Percentiles rank a stretch among this genome's conserved stretches.
phyloP scores from a whole-genome alignment of 805 yeast species.

The Yamadazyma philogaea region DNA sequence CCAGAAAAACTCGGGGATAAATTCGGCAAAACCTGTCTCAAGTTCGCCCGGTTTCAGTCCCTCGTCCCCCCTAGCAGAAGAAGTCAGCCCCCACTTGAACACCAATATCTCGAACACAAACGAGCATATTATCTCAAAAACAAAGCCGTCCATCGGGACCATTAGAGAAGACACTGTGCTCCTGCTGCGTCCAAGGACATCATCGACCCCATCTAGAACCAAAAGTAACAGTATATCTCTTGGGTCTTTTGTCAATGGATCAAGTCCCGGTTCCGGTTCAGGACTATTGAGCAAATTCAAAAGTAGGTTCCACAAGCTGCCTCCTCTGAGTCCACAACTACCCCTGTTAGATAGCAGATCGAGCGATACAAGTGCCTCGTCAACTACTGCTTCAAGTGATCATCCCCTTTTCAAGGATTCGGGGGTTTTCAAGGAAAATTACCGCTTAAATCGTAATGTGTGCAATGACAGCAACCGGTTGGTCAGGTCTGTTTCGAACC shows the following conservation, averaged over 20 bases:
- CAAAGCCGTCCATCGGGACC: slow-evolving; percentile 29
- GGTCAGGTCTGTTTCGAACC: slow-evolving; percentile 1
- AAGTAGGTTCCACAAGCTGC: slow-evolving; percentile 26
- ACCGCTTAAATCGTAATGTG: slow-evolving; percentile 9
- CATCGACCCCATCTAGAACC: background rate
- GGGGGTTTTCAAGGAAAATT: slow-evolving; percentile 13
- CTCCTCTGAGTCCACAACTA: slow-evolving; percentile 12
- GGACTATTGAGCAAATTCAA: slow-evolving; percentile 35
- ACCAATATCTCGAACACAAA: slow-evolving; percentile 32
- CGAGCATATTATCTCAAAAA: slow-evolving; percentile 26
- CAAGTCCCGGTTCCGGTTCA: background rate
- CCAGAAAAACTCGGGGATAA: background rate
- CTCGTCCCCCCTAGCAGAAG: background rate
- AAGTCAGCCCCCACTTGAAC: slow-evolving; percentile 18
- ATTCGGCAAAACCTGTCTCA: background rate
- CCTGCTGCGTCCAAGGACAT: background rate
- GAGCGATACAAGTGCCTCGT: background rate
- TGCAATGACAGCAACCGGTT: slow-evolving; percentile 3
- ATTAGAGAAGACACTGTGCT: slow-evolving; percentile 21
- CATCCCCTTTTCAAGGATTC: background rate
- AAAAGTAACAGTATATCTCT: slow-evolving; percentile 1
- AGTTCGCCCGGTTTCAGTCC: background rate
- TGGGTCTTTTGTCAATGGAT: background rate
- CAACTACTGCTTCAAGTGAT: background rate
- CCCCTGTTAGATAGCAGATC: background rate